These are phyloP conservation scores for Persicaria tinctoria DNA, from an alignment of 148 eudicot species.

Conservation along the genomic window DNA sequence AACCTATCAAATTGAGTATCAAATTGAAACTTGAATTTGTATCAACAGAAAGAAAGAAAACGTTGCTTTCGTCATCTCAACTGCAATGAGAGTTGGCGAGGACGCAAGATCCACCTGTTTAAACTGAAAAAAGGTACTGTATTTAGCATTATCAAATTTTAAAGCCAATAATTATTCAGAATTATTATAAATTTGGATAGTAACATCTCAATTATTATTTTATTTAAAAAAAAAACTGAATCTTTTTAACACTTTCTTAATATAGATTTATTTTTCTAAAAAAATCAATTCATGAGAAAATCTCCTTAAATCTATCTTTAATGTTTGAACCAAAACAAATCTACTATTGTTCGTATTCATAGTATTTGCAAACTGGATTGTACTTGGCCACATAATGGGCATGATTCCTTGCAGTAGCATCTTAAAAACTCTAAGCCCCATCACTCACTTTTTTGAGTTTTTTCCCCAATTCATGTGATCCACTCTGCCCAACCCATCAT, in stretches of 20 bases:
- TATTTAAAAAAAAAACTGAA: no score
- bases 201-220: no score
- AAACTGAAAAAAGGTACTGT: neutral
- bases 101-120: neutral
- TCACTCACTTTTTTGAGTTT: neutral
- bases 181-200: no score
- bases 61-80: neutral
- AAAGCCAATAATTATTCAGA: no score
- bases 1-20: neutral
- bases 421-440: neutral
- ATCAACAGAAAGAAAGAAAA: neutral
- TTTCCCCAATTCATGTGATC: neutral
- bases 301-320: no score
- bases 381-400: constrained; percentile 1
- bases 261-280: no score
- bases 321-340: no score
- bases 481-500: constrained; percentile 12
- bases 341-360: neutral
- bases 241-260: no score
- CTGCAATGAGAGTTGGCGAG: neutral
- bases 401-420: constrained; percentile 1
- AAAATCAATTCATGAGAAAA: no score
- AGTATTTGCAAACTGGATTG: neutral
- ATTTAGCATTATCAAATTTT: no score
- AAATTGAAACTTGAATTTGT: neutral